Evolutionary conservation across 2,329 filamentous ascomycete genomes (phyloP).

Genomic region (Colletotrichum karsti): DNA sequence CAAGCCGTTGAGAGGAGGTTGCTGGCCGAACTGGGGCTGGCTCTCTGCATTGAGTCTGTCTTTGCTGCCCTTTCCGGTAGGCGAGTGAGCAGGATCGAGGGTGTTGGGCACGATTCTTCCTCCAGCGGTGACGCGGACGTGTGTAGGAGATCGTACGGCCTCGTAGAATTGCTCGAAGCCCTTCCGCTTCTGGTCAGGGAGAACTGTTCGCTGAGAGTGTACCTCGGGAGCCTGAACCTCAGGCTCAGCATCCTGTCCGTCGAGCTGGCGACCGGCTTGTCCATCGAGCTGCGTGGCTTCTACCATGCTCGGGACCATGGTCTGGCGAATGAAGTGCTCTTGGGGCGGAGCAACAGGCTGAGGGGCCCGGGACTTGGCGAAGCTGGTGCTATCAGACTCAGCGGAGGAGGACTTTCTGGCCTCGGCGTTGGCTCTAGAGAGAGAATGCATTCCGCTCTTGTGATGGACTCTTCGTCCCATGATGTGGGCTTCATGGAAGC

Average conservation of each 20-base stretch:
- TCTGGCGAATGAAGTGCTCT: background rate
- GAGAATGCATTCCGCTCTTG: slow-evolving; percentile 5
- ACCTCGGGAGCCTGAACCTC: background rate
- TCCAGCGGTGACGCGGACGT: slow-evolving; percentile 73
- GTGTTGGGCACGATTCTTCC: slow-evolving; percentile 74
- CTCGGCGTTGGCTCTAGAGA: slow-evolving; percentile 13
- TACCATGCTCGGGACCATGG: background rate
- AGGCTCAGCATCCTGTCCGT: slow-evolving; percentile 49
- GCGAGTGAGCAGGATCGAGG: slow-evolving; percentile 54
- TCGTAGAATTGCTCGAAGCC: slow-evolving; percentile 76
- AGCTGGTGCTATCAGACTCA: background rate
- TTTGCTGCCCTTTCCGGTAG: slow-evolving; percentile 58
- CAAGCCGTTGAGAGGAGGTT: slow-evolving; percentile 17
- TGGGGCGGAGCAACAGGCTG: background rate
- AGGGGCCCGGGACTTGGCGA: background rate
- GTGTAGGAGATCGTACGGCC: slow-evolving; percentile 72
- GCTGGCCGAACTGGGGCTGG: slow-evolving; percentile 36
- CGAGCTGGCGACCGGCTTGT: slow-evolving; percentile 38
- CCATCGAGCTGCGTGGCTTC: slow-evolving; percentile 16
- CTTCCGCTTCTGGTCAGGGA: slow-evolving; percentile 63
- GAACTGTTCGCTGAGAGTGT: slow-evolving; percentile 27
- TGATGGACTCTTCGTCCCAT: slow-evolving; percentile 2
- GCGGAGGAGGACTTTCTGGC: slow-evolving; percentile 16
- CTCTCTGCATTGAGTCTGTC: slow-evolving; percentile 43
- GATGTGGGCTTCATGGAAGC: slow-evolving; percentile 15